Base-by-base conservation (phyloP, 2,329 filamentous ascomycete species). In the Colletotrichum chlorophyti region DNA sequence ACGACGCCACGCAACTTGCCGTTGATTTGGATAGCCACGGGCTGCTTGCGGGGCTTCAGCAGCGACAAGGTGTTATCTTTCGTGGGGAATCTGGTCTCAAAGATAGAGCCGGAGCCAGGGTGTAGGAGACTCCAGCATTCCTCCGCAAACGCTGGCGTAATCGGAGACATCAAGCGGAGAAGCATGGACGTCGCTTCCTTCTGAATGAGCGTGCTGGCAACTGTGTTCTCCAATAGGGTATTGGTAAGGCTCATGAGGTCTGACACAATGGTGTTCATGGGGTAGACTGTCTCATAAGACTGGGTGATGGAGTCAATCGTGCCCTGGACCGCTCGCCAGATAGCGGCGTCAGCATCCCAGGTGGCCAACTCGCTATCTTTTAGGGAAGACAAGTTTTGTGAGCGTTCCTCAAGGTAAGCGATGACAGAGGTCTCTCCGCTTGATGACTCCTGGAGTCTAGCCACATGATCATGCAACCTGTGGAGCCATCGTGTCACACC, bases 201-300 rank as follows among this genome's bases (percentile, higher is more conserved):
- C 68, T 74, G 76, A 63, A 90, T 68, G 5, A 73, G 47, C 4
- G 69, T 65, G 32, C 78, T 76, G 6, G 76, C 75, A 3, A 73
- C 73, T 2, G 72, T 60, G 12, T 79, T 74, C 4, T 81, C 80
- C 27, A 80, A 71, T 12, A 93, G 75, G 1, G 78, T 73, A 70
- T 96, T 96, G 4, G 91, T 93, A 14, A 96, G 79, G 37, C 84
- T 86, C 82, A 92, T 97, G 12, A 97, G 79, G 67, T 94, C 89
- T 2, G 91, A 95, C 15, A 96, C 83, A 8, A 91, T 82, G 0
- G 91, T 96, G 74, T 96, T 97, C 50, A 97, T 80, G 1, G 89
- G 82, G 69, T 93, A 90, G 1, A 92, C 86, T 47, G 84, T 82
- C 19, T 87, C 81, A 67, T 93, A 88, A 2, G 90, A 88, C 6